Base-by-base conservation (phyloP, 805 yeast genomes). In the Starmerella vaccinii region DNA sequence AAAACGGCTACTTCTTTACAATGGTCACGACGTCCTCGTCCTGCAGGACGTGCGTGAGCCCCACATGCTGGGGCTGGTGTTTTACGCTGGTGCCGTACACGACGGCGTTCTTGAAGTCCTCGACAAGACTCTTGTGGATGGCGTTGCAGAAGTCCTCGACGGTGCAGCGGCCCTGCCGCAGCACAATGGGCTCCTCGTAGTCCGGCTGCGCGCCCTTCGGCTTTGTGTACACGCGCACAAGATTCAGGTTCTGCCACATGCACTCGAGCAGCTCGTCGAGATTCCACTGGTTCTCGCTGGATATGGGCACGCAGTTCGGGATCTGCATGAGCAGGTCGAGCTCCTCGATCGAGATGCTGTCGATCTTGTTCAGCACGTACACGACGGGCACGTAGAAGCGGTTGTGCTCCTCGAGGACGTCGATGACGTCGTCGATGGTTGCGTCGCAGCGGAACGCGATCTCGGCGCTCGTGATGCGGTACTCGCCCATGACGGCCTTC, bases 21-120 rank as follows among this genome's bases (percentile, higher is more conserved):
- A 89, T 86, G 18, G 98, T 90, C 47, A 92, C 95, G 29, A 92
- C 98, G 69, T 92, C 99, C 69, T 92, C 99, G 68, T 92, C 99
- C 69, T 82, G 84, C 60, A 92, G 72, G 12, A 67, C 73, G 70
- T 92, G 98, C 43, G 76, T 68, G 59, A 92, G 73, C 26, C 98
- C 98, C 43, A 90, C 97, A 59, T 82, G 80, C 71, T 92, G 98
- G 15, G 97, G 97, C 69, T 90, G 97, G 67, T 92, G 98, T 72
- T 92, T 92, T 48, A 90, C 97, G 65, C 95, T 84, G 2, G 57
- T 77, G 33, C 99, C 99, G 64, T 74, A 92, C 1, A 92, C 98
- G 54, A 87, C 76, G 1, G 98, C 98, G 60, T 79, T 82, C 69
- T 87, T 84, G 69, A 92, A 92, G 63, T 92, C 95, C 39, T 84